Evolutionary conservation across 805 yeast species (phyloP).

Genomic region (Yarrowia bubula): DNA sequence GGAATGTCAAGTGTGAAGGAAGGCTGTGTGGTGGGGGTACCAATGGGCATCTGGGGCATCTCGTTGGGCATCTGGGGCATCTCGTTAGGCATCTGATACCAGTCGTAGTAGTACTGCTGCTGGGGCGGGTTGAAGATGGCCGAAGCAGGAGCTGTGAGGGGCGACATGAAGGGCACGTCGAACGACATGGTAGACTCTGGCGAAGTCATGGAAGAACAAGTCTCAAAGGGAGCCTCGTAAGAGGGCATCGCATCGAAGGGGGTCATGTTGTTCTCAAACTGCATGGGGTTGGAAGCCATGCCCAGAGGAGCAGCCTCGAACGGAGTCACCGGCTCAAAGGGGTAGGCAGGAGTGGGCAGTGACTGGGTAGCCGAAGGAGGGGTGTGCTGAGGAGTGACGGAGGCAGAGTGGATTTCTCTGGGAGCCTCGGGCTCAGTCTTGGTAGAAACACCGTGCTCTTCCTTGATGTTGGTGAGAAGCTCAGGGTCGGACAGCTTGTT

Average conservation of each 20-base stretch:
- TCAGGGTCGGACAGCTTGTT: slow-evolving; percentile 24
- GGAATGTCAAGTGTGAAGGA: slow-evolving; percentile 7
- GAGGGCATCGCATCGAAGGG: slow-evolving; percentile 9
- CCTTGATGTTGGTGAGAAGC: slow-evolving; percentile 16
- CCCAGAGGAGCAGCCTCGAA: background rate
- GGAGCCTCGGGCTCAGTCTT: background rate
- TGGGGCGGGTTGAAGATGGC: background rate
- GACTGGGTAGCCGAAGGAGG: background rate
- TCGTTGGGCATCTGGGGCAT: background rate
- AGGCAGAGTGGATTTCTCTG: background rate
- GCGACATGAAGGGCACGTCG: slow-evolving; percentile 18
- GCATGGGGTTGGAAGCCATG: background rate
- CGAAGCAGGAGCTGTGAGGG: background rate
- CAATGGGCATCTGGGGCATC: background rate
- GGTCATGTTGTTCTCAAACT: background rate
- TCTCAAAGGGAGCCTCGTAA: slow-evolving; percentile 5
- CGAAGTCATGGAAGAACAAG: slow-evolving; percentile 21
- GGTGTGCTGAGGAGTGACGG: slow-evolving; percentile 13
- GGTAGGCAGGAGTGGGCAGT: slow-evolving; percentile 9
- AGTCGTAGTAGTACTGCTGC: slow-evolving; percentile 21
- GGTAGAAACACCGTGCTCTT: background rate
- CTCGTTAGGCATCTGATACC: slow-evolving; percentile 15
- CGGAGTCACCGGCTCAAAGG: slow-evolving; percentile 19
- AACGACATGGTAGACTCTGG: slow-evolving; percentile 23
- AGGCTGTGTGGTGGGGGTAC: slow-evolving; percentile 12